phyloP scores from a whole-genome alignment of 257 asterid genomes.

The Haberlea rhodopensis region DNA sequence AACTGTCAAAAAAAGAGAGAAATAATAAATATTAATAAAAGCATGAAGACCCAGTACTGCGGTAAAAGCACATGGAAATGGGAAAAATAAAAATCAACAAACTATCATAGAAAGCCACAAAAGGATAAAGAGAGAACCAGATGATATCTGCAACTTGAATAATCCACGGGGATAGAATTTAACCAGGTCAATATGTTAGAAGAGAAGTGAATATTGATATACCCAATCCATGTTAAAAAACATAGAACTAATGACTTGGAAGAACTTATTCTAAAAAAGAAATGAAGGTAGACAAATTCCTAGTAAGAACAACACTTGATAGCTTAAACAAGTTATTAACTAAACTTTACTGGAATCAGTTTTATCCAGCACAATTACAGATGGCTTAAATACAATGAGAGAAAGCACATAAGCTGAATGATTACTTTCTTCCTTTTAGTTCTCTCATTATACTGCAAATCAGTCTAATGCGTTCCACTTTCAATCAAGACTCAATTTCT shows the following conservation, averaged over 20 bases:
- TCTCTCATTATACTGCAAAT: not conserved
- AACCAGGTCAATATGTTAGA: not conserved
- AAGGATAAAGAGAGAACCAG: not conserved
- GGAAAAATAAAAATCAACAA: too few relatives aligned
- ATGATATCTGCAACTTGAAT: not conserved
- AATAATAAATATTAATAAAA: too few relatives aligned
- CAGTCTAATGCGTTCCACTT: not conserved
- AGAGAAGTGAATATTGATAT: not conserved
- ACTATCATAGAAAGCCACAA: not conserved
- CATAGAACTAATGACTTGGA: not conserved
- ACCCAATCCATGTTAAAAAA: not conserved
- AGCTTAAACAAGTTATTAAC: not conserved
- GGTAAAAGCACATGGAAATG: not conserved
- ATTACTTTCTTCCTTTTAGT: not conserved
- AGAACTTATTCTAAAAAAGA: not conserved
- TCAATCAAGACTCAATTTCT: not conserved
- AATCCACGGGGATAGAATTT: not conserved
- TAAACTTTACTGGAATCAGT: not conserved
- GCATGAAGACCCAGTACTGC: not conserved
- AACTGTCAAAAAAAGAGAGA: not conserved
- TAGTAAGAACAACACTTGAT: not conserved
- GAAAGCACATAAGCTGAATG: not conserved
- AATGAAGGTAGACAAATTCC: too few relatives aligned
- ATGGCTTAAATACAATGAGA: not conserved
- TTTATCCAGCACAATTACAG: not conserved